Evolutionary conservation across 2,329 filamentous ascomycete genomes (phyloP).

Genomic region (Geoglossum cookeanum): DNA sequence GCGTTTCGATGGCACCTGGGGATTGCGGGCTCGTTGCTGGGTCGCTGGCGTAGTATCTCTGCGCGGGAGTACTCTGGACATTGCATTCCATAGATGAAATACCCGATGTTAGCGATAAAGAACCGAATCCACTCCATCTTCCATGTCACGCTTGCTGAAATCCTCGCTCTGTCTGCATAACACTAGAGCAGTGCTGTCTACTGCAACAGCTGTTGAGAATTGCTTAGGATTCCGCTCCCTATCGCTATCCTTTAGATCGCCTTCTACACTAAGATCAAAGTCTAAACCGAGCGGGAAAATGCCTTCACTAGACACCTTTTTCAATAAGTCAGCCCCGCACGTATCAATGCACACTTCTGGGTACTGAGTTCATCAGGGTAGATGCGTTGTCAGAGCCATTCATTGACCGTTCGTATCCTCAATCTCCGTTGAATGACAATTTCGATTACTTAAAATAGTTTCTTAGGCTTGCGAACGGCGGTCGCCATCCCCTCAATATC

Average conservation of each 20-base stretch:
- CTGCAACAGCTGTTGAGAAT: background rate
- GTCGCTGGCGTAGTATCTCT: no score
- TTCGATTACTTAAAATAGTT: background rate
- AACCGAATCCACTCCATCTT: no score
- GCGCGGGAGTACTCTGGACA: no score
- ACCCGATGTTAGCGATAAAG: no score
- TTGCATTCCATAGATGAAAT: no score
- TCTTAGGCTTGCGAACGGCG: constrained; percentile 51
- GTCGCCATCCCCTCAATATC: constrained; percentile 95
- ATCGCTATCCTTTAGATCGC: background rate
- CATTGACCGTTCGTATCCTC: constrained; percentile 46
- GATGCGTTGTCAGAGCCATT: constrained; percentile 62
- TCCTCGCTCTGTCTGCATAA: background rate
- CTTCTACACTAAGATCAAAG: no score
- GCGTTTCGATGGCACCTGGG: no score
- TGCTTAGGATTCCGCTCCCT: background rate
- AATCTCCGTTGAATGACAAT: background rate
- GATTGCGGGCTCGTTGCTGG: no score
- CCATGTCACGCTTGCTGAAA: background rate
- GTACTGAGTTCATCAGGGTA: constrained; percentile 27
- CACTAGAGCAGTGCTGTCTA: background rate
- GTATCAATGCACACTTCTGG: background rate
- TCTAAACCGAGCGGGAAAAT: constrained; percentile 34
- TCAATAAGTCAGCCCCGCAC: constrained; percentile 43
- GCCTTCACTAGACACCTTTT: constrained; percentile 83